A percentile compares a stretch with the other conserved stretches of the same genome.
Evolutionary conservation across 1,284 basidiomycete species (phyloP).

Genomic region (Irpex sp.): DNA sequence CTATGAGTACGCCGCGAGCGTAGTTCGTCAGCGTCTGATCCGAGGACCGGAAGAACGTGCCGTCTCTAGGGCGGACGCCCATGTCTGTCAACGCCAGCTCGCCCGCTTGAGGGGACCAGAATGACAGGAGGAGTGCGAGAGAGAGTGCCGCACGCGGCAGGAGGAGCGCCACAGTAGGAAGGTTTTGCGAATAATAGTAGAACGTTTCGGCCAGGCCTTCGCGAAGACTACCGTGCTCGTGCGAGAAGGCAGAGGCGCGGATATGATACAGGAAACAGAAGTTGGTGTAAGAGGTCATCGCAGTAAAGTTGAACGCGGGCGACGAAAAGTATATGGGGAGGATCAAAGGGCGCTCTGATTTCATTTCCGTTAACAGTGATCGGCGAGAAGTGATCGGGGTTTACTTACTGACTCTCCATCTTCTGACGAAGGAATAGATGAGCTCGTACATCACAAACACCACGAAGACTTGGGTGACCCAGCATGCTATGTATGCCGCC

Average conservation of each 20-base stretch:
- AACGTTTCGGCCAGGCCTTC: constrained; percentile 76
- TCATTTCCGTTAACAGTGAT: constrained; percentile 2
- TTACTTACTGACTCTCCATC: constrained; percentile 83
- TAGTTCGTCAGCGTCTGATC: constrained; percentile 70
- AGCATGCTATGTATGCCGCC: constrained; percentile 78
- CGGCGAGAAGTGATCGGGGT: constrained; percentile 4
- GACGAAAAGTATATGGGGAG: constrained; percentile 80
- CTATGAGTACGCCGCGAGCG: constrained; percentile 67
- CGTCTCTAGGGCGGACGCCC: constrained; percentile 53
- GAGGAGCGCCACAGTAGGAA: constrained; percentile 71
- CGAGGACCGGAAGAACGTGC: constrained; percentile 62
- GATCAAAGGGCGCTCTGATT: constrained; percentile 72
- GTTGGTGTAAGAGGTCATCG: constrained; percentile 74
- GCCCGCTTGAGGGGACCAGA: constrained; percentile 48
- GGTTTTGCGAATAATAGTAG: constrained; percentile 77
- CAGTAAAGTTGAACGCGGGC: constrained; percentile 67
- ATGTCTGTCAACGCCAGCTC: constrained; percentile 44
- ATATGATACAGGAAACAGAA: constrained; percentile 82
- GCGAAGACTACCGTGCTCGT: constrained; percentile 49
- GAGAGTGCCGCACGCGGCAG: constrained; percentile 77
- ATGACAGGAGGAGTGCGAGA: constrained; percentile 66
- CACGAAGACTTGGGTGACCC: constrained; percentile 69
- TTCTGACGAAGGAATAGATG: constrained; percentile 72
- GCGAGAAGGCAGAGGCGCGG: constrained; percentile 60
- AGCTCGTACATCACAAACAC: constrained; percentile 80